A percentile compares a stretch with the other conserved stretches of the same genome.
Evolutionary conservation across 2,329 filamentous ascomycete species (phyloP).

Genomic region (Paecilomyces sp.): DNA sequence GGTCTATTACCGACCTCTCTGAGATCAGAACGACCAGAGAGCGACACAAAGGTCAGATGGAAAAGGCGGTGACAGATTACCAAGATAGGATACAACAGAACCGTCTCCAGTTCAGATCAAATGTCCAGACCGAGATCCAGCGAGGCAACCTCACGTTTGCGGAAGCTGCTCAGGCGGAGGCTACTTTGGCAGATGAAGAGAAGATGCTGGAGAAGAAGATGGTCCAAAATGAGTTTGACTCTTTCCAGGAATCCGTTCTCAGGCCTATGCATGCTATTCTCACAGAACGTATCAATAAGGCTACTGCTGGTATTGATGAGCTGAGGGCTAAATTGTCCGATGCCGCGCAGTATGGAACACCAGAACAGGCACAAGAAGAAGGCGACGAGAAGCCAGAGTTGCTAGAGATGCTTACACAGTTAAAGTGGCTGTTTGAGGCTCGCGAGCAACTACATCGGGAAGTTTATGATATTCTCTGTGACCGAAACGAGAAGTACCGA

Average conservation of each 20-base stretch:
- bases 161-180: conserved; percentile 74
- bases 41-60: conserved; percentile 43
- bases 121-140: conserved; percentile 71
- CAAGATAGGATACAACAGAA: conserved; percentile 49
- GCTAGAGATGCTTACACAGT: conserved; percentile 83
- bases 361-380: conserved; percentile 86
- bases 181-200: conserved; percentile 65
- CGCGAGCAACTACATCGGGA: conserved; percentile 82
- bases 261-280: conserved; percentile 75
- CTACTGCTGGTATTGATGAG: conserved; percentile 70
- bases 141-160: conserved; percentile 73
- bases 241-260: conserved; percentile 76
- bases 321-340: conserved; percentile 66
- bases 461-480: conserved; percentile 74
- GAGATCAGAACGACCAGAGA: conserved; percentile 63
- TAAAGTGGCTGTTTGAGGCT: conserved; percentile 96
- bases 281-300: conserved; percentile 64
- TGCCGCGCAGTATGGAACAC: conserved; percentile 59
- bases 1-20: conserved; percentile 64
- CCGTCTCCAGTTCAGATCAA: conserved; percentile 60
- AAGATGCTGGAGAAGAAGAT: conserved; percentile 62
- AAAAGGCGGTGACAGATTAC: conserved; percentile 47
- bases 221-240: conserved; percentile 73
- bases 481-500: conserved; percentile 80
- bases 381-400: conserved; percentile 92